Evolutionary conservation across 495 filamentous ascomycete genomes (phyloP).

Genomic region (Entonaema liquescens): DNA sequence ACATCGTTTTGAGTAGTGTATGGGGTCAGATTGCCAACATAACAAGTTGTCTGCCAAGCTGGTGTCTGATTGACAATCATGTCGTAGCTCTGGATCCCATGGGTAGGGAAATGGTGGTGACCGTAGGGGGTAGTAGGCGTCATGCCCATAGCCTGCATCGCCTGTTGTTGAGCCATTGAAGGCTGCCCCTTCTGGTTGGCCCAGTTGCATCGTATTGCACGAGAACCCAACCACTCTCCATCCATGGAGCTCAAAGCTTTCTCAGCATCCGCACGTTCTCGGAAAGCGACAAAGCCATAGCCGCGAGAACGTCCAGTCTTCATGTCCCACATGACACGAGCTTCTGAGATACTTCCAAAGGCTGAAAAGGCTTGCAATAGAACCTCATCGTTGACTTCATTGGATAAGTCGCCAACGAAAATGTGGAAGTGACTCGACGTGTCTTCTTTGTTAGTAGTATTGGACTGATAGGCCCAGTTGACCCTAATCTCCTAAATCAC

Average conservation of each 20-base stretch:
- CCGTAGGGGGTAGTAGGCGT: slow-evolving; percentile 96
- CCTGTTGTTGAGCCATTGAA: slow-evolving; percentile 96
- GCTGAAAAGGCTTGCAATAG: slow-evolving; percentile 94
- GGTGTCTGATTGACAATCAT: slow-evolving; percentile 98
- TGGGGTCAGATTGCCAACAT: slow-evolving; percentile 96
- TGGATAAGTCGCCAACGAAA: slow-evolving; percentile 97
- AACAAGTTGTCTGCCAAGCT: slow-evolving; percentile 98
- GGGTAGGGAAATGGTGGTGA: slow-evolving; percentile 97
- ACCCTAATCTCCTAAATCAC: slow-evolving; percentile 89
- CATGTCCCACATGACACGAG: slow-evolving; percentile 99
- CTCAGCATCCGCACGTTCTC: slow-evolving; percentile 92
- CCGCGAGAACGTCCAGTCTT: slow-evolving; percentile 98
- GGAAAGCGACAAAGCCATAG: slow-evolving; percentile 98
- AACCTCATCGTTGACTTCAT: slow-evolving; percentile 98
- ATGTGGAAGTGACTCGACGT: slow-evolving; percentile 99
- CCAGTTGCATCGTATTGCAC: slow-evolving; percentile 99
- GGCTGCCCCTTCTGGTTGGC: slow-evolving; percentile 99
- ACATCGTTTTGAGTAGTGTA: slow-evolving; percentile 97
- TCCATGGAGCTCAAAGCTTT: slow-evolving; percentile 98
- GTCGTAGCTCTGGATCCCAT: slow-evolving; percentile 95
- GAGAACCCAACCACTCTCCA: slow-evolving; percentile 98
- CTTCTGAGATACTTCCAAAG: slow-evolving; percentile 97
- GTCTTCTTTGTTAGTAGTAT: slow-evolving; percentile 93
- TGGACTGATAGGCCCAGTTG: slow-evolving; percentile 99
- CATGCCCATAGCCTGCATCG: slow-evolving; percentile 98